Evolutionary conservation across 306 rosid genomes (phyloP).

Genomic region (Phaseolus lunatus): DNA sequence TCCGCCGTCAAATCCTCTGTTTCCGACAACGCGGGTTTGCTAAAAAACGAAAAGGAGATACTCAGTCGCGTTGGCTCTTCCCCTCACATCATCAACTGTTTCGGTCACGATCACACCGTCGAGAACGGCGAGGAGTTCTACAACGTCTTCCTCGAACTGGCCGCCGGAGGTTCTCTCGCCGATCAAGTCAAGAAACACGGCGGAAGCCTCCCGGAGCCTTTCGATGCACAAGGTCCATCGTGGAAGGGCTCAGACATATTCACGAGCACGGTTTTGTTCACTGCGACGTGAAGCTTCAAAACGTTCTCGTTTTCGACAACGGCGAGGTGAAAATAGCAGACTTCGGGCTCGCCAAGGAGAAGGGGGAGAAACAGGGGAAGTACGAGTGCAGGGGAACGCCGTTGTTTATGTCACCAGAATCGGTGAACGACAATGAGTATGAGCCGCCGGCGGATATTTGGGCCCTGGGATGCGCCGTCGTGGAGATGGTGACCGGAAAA

Average conservation of each 20-base stretch:
- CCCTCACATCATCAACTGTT: constrained; percentile 59
- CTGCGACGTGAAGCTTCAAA: constrained; percentile 81
- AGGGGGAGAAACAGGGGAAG: constrained; percentile 42
- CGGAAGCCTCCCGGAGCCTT: constrained; percentile 57
- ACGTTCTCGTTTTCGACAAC: constrained; percentile 65
- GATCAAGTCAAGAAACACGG: constrained; percentile 59
- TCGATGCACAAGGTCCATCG: constrained; percentile 56
- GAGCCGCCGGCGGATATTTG: constrained; percentile 73
- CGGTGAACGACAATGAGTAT: constrained; percentile 64
- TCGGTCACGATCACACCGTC: constrained; percentile 52
- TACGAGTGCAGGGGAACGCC: constrained; percentile 78
- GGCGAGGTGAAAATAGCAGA: constrained; percentile 71
- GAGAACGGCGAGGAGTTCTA: constrained; percentile 58
- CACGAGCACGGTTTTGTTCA: constrained; percentile 79
- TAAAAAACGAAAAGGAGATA: constrained; percentile 65
- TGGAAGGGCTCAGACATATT: constrained; percentile 60
- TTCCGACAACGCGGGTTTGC: constrained; percentile 36
- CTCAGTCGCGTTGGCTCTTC: constrained; percentile 55
- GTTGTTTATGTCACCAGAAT: constrained; percentile 79
- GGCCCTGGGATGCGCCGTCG: constrained; percentile 80
- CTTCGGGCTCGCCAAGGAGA: constrained; percentile 72
- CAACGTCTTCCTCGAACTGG: constrained; percentile 76
- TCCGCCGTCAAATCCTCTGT: constrained; percentile 68
- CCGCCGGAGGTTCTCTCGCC: constrained; percentile 62
- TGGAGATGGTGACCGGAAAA: constrained; percentile 78